These are phyloP conservation scores for Juglanconis juglandina DNA, from an alignment of 2,329 filamentous ascomycete genomes.

Conservation along the genomic window DNA sequence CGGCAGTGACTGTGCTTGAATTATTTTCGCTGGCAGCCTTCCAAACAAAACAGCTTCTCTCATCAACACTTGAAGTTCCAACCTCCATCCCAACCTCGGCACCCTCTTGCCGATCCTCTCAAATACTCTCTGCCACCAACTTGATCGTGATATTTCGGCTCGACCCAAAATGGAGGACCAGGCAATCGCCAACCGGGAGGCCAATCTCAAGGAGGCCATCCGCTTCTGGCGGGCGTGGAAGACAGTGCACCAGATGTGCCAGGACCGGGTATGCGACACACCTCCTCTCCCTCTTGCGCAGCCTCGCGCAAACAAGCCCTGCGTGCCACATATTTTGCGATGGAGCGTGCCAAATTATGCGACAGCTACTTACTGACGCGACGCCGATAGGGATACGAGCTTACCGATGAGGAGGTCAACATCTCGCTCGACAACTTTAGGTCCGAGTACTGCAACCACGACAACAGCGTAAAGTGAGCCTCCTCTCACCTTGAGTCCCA, in stretches of 20 bases:
- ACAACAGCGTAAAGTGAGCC: constrained; percentile 73
- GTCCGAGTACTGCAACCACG: constrained; percentile 64
- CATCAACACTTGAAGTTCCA: background rate
- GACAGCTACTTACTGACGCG: constrained; percentile 8
- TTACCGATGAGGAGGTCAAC: constrained; percentile 83
- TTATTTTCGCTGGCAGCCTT: background rate
- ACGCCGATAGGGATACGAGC: constrained; percentile 74
- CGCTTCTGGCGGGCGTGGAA: constrained; percentile 91
- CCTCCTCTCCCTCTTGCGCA: constrained; percentile 13
- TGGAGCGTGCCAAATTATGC: background rate
- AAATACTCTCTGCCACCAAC: too few species aligned
- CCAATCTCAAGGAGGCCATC: constrained; percentile 51
- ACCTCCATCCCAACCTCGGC: background rate
- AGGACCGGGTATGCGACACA: constrained; percentile 68
- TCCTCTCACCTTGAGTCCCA: background rate
- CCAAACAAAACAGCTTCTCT: background rate
- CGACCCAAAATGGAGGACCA: constrained; percentile 41
- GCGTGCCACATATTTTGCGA: background rate
- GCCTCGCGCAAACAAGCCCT: constrained; percentile 3
- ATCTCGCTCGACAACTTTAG: constrained; percentile 83
- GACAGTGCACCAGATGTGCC: constrained; percentile 93
- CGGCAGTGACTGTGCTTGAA: background rate
- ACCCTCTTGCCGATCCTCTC: background rate
- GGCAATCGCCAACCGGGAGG: constrained; percentile 30
- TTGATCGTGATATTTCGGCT: too few species aligned